Conservation (phyloP, 176 grass and related monocot genomes). For the Avena atlantica region DNA sequence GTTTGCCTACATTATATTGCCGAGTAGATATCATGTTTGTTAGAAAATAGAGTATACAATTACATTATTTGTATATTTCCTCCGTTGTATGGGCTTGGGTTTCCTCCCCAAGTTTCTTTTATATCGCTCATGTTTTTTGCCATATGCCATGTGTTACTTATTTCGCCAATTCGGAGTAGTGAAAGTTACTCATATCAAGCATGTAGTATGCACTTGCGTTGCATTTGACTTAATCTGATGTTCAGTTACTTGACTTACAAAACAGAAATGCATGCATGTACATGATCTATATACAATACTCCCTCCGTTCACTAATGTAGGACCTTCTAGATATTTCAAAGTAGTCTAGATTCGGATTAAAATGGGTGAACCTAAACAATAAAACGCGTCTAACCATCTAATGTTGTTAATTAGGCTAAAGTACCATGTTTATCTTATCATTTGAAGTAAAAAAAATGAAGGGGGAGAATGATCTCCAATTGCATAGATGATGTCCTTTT, state of each 20-base stretch:
- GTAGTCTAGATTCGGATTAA: too few species aligned
- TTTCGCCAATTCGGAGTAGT: background rate
- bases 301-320: too few species aligned
- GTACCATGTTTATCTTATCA: background rate
- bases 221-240: background rate
- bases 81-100: background rate
- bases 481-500: background rate
- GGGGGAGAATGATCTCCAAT: background rate
- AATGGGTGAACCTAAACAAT: too few species aligned
- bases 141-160: background rate
- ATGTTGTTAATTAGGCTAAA: background rate
- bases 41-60: slow-evolving; percentile 15
- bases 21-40: slow-evolving; percentile 6
- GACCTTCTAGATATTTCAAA: too few species aligned
- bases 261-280: background rate
- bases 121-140: background rate
- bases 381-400: background rate
- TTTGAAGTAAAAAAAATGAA: slow-evolving; percentile 4
- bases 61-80: background rate
- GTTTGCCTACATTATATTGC: slow-evolving; percentile 21
- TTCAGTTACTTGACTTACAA: background rate
- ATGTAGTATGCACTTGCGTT: background rate
- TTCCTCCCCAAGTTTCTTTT: background rate
- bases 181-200: slow-evolving; percentile 5
- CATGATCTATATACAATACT: background rate